Percentiles rank a stretch among this genome's conserved stretches.
Conservation (phyloP, 1,284 basidiomycete genomes). For the Coniophora puteana region DNA sequence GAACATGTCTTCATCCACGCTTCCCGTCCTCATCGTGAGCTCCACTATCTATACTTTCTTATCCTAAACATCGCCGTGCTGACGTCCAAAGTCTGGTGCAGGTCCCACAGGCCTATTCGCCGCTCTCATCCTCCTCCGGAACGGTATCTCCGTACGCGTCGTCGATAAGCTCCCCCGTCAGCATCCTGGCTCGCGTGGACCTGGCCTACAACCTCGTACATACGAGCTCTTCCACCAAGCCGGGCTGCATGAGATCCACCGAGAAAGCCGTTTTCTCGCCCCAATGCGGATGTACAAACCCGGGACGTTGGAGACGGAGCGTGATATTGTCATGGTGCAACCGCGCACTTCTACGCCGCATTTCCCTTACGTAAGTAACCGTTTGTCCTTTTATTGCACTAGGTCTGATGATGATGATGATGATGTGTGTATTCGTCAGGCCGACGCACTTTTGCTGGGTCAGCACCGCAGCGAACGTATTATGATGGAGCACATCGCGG, state of each 20-base stretch:
- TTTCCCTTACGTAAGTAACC: conserved; percentile 15
- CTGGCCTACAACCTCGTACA: conserved; percentile 24
- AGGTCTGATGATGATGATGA: conserved; percentile 4
- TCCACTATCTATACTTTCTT: background rate
- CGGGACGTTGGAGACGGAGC: conserved; percentile 15
- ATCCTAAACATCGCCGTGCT: background rate
- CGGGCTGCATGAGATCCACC: conserved; percentile 19
- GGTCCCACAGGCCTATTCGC: conserved; percentile 21
- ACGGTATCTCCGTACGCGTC: conserved; percentile 20
- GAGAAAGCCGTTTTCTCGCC: conserved; percentile 10
- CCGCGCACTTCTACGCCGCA: conserved; percentile 15
- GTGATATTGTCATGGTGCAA: conserved; percentile 14
- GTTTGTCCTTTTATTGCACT: background rate
- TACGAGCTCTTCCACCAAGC: conserved; percentile 25
- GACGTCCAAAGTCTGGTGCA: conserved; percentile 19
- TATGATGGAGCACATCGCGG: conserved; percentile 24
- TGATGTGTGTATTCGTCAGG: no score
- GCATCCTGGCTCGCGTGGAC: conserved; percentile 16
- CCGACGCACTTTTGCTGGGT: conserved; percentile 15
- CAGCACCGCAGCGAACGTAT: conserved; percentile 26
- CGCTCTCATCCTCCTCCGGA: conserved; percentile 17
- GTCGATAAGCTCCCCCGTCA: conserved; percentile 18
- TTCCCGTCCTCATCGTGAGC: conserved; percentile 5
- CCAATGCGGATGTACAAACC: conserved; percentile 18
- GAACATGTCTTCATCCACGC: no score